phyloP scores from a whole-genome alignment of 169 alveolate species.

The Plasmodium chabaudi region DNA sequence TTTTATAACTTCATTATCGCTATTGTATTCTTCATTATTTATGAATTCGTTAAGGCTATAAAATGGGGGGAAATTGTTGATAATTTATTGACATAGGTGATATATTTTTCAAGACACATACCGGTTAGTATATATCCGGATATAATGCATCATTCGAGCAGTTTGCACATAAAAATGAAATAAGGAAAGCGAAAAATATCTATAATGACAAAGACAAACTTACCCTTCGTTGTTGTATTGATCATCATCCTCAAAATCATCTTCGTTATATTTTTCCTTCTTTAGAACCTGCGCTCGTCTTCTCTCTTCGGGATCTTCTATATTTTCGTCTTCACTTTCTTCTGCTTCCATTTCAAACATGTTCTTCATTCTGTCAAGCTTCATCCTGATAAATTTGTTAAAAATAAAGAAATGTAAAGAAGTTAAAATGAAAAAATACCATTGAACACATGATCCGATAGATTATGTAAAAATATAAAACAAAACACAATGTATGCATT shows the following conservation, averaged over 20 bases:
- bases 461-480: not conserved
- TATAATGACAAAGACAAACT: not conserved
- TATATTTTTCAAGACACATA: too few relatives aligned
- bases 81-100: not conserved
- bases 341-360: slow-evolving; percentile 74
- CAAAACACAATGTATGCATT: too few relatives aligned
- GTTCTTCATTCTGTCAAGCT: slow-evolving; percentile 27
- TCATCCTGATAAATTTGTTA: slow-evolving; percentile 1
- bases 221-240: slow-evolving; percentile 62
- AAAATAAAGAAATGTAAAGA: not conserved
- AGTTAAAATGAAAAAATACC: not conserved
- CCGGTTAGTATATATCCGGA: too few relatives aligned
- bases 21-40: slow-evolving; percentile 69
- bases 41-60: slow-evolving; percentile 58
- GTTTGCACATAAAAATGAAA: not conserved
- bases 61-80: not conserved
- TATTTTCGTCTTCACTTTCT: slow-evolving; percentile 73
- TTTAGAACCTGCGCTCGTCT: slow-evolving; percentile 31
- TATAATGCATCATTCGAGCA: not conserved
- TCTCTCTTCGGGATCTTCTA: slow-evolving; percentile 56
- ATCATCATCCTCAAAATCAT: slow-evolving; percentile 50
- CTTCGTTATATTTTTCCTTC: slow-evolving; percentile 13
- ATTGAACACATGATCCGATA: not conserved
- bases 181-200: not conserved
- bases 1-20: slow-evolving; percentile 53